These are phyloP conservation scores for Neltuma alba DNA, from an alignment of 306 rosid species.

Conservation along the genomic window DNA sequence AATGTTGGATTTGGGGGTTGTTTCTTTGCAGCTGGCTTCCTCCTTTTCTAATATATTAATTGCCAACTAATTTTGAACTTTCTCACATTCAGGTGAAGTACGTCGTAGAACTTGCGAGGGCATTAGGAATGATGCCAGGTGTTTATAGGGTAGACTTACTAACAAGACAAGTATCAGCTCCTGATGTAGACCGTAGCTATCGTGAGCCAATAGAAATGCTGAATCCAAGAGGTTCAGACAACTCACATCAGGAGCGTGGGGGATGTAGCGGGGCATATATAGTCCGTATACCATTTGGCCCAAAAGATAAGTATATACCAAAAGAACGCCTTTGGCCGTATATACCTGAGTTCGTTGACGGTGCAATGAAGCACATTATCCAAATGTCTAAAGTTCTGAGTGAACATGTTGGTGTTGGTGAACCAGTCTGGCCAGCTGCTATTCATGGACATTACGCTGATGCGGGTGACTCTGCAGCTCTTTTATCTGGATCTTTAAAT, in stretches of 20 bases:
- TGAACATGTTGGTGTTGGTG: slow-evolving; percentile 78
- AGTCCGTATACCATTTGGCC: slow-evolving; percentile 94
- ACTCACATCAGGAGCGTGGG: slow-evolving; percentile 65
- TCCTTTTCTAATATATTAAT: background rate
- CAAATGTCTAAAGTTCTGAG: slow-evolving; percentile 94
- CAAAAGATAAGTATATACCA: slow-evolving; percentile 78
- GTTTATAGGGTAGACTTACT: slow-evolving; percentile 95
- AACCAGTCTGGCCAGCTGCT: slow-evolving; percentile 90
- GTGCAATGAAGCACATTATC: slow-evolving; percentile 81
- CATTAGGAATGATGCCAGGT: slow-evolving; percentile 95
- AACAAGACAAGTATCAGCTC: slow-evolving; percentile 85
- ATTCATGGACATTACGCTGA: slow-evolving; percentile 99
- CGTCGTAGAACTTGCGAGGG: slow-evolving; percentile 98
- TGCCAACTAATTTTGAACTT: background rate
- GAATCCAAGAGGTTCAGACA: slow-evolving; percentile 61
- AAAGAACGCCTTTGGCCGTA: slow-evolving; percentile 96
- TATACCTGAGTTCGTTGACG: slow-evolving; percentile 97
- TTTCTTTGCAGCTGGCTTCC: slow-evolving; percentile 2
- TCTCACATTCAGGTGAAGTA: slow-evolving; percentile 65
- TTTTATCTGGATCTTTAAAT: slow-evolving; percentile 87
- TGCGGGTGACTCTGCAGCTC: slow-evolving; percentile 98
- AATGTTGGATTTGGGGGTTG: background rate
- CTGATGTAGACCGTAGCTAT: slow-evolving; percentile 86
- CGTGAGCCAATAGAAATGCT: slow-evolving; percentile 92
- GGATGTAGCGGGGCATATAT: slow-evolving; percentile 96